Base-by-base conservation (phyloP, 306 rosid genomes). In the Pachyrhizus erosus region DNA sequence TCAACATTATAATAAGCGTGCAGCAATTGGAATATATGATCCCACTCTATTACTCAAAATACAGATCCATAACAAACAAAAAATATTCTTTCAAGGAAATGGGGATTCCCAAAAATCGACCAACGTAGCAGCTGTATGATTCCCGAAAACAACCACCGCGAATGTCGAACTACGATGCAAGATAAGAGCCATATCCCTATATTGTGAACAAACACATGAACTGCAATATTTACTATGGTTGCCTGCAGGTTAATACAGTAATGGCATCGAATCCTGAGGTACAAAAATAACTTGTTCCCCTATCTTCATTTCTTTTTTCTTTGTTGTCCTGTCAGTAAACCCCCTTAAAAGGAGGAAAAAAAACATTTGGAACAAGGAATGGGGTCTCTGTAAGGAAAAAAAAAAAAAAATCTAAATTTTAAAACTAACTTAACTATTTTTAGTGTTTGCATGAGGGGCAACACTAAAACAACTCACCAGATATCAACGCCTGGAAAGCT, bases 391-490 rank as follows among this genome's bases (percentile, higher is more conserved):
- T 29, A 54, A n/a, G n/a, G n/a, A n/a, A n/a, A 48, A 20, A 29
- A 33, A 65, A 60, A 21, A n/a, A 64, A 49, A 43, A 60, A 49
- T 62, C 42, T 29, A 61, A 29, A 45, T 2, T 43, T 61, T 43
- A 67, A 57, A 68, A 42, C 73, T 78, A 76, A 70, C 69, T 74
- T 43, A 73, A 46, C 82, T 76, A 46, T 45, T 76, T 73, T 49
- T 24, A 18, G 73, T 60, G 76, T 73, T 51, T 60, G 64, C 70
- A 45, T 14, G 26, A 33, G 58, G 48, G 77, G 74, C 23, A 61
- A 54, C 7, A 29, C 85, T 75, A 80, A 62, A 82, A 61, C 52
- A 29, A 83, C 74, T 85, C 75, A 26, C 85, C 85, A 34, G 75
- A 65, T 60, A 84, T 66, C 75, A 69, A 81, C 51, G 62, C 48